These are phyloP conservation scores for Conticribra guillardii DNA, from an alignment of 108 stramenopile genomes.

Conservation along the genomic window DNA sequence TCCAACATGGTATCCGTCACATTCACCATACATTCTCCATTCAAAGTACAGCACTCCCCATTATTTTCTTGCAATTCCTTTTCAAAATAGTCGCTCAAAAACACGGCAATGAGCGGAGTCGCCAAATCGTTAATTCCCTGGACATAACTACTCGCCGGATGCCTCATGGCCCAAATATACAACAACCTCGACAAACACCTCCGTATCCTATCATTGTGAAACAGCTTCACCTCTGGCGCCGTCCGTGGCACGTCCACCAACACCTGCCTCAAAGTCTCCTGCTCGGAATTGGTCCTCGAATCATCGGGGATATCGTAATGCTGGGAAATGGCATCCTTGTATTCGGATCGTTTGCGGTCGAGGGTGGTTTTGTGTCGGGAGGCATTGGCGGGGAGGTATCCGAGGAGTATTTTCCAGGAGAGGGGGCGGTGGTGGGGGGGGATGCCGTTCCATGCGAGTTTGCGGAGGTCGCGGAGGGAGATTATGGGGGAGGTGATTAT, in stretches of 20 bases:
- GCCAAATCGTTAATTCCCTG: conserved; percentile 99
- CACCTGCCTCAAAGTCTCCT: conserved; percentile 95
- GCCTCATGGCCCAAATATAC: conserved; percentile 98
- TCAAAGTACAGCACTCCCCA: conserved; percentile 55
- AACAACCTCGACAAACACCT: conserved; percentile 81
- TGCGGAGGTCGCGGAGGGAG: conserved; percentile 65
- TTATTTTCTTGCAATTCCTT: too few relatives aligned
- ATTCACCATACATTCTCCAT: conserved; percentile 69
- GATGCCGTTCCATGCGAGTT: conserved; percentile 84
- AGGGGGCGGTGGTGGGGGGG: conserved; percentile 68
- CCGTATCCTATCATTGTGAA: conserved; percentile 92
- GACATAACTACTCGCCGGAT: conserved; percentile 96
- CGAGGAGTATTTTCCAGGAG: conserved; percentile 82
- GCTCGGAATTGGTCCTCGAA: conserved; percentile 85
- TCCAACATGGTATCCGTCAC: conserved; percentile 66
- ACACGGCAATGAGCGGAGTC: conserved; percentile 91
- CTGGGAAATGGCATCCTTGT: conserved; percentile 78
- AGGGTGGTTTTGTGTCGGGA: conserved; percentile 63
- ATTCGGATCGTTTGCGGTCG: conserved; percentile 79
- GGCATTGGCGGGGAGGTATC: conserved; percentile 80
- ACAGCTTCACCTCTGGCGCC: conserved; percentile 89
- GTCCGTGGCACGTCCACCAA: conserved; percentile 98
- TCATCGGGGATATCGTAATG: conserved; percentile 89
- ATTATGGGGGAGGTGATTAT: conserved; percentile 58
- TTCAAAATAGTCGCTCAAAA: conserved; percentile 81